Evolutionary conservation across 2,329 filamentous ascomycete genomes (phyloP).

Genomic region (Colletotrichum tofieldiae): DNA sequence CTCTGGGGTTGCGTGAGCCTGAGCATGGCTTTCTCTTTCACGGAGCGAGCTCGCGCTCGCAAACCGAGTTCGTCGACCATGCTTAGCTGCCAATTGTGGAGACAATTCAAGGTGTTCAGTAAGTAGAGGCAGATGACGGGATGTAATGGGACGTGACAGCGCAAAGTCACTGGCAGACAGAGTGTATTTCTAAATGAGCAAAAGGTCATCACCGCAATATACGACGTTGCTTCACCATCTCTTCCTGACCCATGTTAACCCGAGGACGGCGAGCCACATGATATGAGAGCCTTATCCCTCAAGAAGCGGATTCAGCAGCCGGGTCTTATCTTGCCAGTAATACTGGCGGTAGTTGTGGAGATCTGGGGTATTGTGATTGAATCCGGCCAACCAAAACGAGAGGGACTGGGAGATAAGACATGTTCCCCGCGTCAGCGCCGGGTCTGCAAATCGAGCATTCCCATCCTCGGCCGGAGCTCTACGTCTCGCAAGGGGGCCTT

Average conservation of each 20-base stretch:
- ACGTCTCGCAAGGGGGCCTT: neutral
- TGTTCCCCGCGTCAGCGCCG: neutral
- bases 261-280: conserved; percentile 2
- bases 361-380: neutral
- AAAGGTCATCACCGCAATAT: neutral
- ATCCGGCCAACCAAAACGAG: neutral
- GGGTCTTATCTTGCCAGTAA: conserved; percentile 1
- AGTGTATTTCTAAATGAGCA: neutral
- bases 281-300: neutral
- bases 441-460: neutral
- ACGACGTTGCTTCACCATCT: neutral
- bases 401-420: conserved; percentile 7
- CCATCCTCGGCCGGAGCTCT: conserved; percentile 9
- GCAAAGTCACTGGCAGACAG: neutral
- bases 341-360: neutral
- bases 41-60: conserved; percentile 13
- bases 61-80: neutral
- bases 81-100: too few species aligned
- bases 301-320: neutral
- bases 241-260: neutral
- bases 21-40: conserved; percentile 15
- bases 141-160: neutral
- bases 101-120: neutral
- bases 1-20: conserved; percentile 11
- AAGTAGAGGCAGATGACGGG: neutral